Evolutionary conservation across 1,284 basidiomycete species (phyloP).

Genomic region (Bjerkandera adusta): DNA sequence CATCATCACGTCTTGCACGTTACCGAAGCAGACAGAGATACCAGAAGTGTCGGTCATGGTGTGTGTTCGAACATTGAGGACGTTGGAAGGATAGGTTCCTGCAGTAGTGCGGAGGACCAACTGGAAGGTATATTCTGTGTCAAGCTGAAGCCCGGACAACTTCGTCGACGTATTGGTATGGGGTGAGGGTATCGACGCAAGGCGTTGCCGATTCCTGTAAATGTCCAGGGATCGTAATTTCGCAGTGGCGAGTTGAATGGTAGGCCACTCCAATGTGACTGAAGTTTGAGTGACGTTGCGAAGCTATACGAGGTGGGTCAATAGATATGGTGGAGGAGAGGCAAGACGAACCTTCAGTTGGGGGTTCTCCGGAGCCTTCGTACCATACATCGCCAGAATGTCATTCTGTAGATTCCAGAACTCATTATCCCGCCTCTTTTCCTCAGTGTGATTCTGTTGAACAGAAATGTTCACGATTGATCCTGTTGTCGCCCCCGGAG

Average conservation of each 20-base stretch:
- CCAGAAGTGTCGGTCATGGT: slow-evolving; percentile 93
- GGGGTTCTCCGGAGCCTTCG: slow-evolving; percentile 68
- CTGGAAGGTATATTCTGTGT: slow-evolving; percentile 91
- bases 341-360: slow-evolving; percentile 55
- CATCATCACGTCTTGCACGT: slow-evolving; percentile 73
- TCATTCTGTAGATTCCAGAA: slow-evolving; percentile 83
- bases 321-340: not conserved
- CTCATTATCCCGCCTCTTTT: slow-evolving; percentile 74
- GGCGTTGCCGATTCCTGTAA: slow-evolving; percentile 85
- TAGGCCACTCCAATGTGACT: slow-evolving; percentile 90
- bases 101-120: slow-evolving; percentile 88
- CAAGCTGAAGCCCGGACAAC: slow-evolving; percentile 84
- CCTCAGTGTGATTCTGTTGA: slow-evolving; percentile 79
- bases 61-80: slow-evolving; percentile 83
- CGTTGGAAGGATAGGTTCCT: slow-evolving; percentile 81
- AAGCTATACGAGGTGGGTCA: slow-evolving; percentile 46
- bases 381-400: slow-evolving; percentile 77
- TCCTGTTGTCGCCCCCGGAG: slow-evolving; percentile 85
- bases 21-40: slow-evolving; percentile 90
- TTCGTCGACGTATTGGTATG: slow-evolving; percentile 85
- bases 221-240: slow-evolving; percentile 87
- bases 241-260: slow-evolving; percentile 81
- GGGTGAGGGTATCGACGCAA: slow-evolving; percentile 83
- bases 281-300: slow-evolving; percentile 94
- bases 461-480: slow-evolving; percentile 98